A percentile compares a stretch with the other conserved stretches of the same genome.
phyloP scores from a whole-genome alignment of 2,329 filamentous ascomycete genomes.

The Xylariaceae sp. region DNA sequence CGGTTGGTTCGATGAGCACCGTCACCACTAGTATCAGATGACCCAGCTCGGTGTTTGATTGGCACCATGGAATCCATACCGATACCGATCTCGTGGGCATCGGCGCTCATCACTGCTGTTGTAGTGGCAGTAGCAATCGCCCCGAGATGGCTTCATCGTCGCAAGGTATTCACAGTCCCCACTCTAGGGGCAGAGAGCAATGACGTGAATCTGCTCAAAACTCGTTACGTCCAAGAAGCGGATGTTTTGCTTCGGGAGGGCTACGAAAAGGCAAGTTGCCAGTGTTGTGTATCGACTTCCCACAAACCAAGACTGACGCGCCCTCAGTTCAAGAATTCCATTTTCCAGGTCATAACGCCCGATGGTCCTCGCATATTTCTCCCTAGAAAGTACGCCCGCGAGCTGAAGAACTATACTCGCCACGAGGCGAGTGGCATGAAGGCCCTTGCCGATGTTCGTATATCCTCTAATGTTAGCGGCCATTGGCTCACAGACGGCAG shows the following conservation, averaged over 20 bases:
- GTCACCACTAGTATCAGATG: no score
- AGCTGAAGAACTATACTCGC: conserved; percentile 20
- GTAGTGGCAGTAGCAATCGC: conserved; percentile 11
- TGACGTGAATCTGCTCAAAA: conserved; percentile 17
- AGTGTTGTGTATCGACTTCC: not conserved
- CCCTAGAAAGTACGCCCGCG: conserved; percentile 21
- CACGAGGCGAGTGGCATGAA: conserved; percentile 27
- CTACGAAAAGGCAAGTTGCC: conserved; percentile 16
- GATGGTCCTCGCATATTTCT: conserved; percentile 25
- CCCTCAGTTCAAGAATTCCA: conserved; percentile 20
- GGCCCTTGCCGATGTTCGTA: conserved; percentile 22
- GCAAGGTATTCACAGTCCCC: conserved; percentile 15
- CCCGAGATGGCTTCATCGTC: conserved; percentile 8
- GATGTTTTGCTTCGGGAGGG: conserved; percentile 23
- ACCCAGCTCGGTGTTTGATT: no score
- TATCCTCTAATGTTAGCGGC: not conserved
- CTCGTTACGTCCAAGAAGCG: conserved; percentile 23
- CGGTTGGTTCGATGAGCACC: no score
- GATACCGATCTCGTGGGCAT: conserved; percentile 11
- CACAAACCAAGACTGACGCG: not conserved
- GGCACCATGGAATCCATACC: conserved; percentile 11
- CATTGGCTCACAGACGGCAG: conserved; percentile 8
- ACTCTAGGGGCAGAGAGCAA: conserved; percentile 13
- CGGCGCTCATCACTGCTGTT: conserved; percentile 8
- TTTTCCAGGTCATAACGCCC: conserved; percentile 24